phyloP scores from a whole-genome alignment of 257 asterid genomes.

The Scutellaria galericulata region DNA sequence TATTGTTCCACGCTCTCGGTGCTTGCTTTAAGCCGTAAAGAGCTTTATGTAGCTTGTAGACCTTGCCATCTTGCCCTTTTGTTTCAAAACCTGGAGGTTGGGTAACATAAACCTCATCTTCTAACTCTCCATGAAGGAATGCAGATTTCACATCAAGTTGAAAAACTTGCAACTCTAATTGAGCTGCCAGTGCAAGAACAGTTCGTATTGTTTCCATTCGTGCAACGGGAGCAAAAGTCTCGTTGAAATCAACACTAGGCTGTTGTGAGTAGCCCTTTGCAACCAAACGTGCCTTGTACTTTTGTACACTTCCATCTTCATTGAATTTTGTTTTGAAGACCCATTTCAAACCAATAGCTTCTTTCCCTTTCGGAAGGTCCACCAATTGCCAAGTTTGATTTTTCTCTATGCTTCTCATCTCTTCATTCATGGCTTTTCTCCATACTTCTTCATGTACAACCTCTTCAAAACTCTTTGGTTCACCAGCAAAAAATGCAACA shows the following conservation, averaged over 20 bases:
- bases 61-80: neutral
- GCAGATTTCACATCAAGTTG: constrained; percentile 15
- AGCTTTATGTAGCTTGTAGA: neutral
- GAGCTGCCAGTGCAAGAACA: neutral
- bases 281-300: constrained; percentile 7
- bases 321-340: constrained; percentile 4
- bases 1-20: neutral
- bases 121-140: neutral
- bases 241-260: neutral
- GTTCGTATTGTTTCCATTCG: neutral
- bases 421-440: constrained; percentile 21
- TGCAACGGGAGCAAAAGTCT: neutral
- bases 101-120: neutral
- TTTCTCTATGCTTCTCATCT: constrained; percentile 22
- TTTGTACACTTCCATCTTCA: constrained; percentile 5
- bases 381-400: constrained; percentile 31
- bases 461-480: neutral
- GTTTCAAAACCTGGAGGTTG: constrained; percentile 9
- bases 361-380: neutral
- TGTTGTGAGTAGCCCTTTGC: constrained; percentile 2
- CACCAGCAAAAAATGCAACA: neutral
- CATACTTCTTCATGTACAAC: constrained; percentile 3
- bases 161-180: neutral
- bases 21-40: constrained; percentile 1
- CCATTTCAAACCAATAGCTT: constrained; percentile 7